Evolutionary conservation across 768 basidiomycete species (phyloP), one percentile per base, ranked within the genome.

Genomic region (Erythrobasidium yunnanense): DNA sequence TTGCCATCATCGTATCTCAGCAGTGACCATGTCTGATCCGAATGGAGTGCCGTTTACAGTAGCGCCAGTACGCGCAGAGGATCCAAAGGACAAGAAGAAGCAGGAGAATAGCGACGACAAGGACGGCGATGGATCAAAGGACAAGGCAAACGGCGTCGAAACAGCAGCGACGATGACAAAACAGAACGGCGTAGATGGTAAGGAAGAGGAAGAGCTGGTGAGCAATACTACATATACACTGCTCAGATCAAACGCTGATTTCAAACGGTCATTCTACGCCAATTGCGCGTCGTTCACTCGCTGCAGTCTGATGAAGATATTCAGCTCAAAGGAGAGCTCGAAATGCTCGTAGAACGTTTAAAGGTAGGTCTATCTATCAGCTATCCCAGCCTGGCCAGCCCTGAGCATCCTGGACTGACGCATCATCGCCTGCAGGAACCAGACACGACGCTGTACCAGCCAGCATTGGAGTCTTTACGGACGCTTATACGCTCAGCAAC

Each of bases 401-500:
- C n/a, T n/a, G n/a, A n/a, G n/a, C n/a, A n/a, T n/a, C n/a, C n/a
- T n/a, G 22, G 22, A 34, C 8, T 38, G 32, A 18, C 35, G 29
- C 23, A 2, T n/a, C 51, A 38, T 32, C 52, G 34, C 25, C 27
- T 68, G 23, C 49, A 32, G 93, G 93, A 99, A 84, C 74, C 87
- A 66, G 84, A 95, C 73, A 86, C 84, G 0, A 80, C 82, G 32
- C 81, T 97, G 32, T 90, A 96, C 76, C 81, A 85, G 18, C 86
- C 92, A 23, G 90, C 93, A 27, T 81, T 99, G 15, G 93, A 99
- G 78, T 90, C 90, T 2, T 81, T 99, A 8, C 83, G 93, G 52
- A 90, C 87, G 5, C 80, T 97, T 46, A 97, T 97, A 73, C 82
- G 90, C 73, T 96, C 93, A 4, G 91, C 91, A 11, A 99, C 95